Conservation (phyloP, 164 flowering plant species). For the Taxillus chinensis region DNA sequence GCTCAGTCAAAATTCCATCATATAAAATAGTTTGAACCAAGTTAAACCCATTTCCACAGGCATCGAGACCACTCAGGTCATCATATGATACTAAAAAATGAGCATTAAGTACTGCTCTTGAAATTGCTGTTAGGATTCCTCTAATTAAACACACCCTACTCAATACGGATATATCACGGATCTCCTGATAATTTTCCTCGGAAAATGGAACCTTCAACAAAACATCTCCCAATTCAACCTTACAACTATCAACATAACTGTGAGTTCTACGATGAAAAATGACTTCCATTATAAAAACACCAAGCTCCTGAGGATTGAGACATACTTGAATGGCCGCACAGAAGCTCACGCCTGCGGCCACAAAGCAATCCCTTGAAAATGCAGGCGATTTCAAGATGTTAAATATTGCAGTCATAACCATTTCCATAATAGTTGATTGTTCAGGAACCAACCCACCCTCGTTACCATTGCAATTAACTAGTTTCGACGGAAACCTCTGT, state of each 20-base stretch:
- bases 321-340: conserved; percentile 85
- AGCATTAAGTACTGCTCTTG: conserved; percentile 56
- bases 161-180: conserved; percentile 39
- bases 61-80: conserved; percentile 12
- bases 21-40: conserved; percentile 61
- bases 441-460: conserved; percentile 6
- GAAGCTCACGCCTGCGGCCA: conserved; percentile 90
- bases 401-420: conserved; percentile 34
- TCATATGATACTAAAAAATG: conserved; percentile 21
- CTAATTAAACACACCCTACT: conserved; percentile 83
- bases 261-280: conserved; percentile 31
- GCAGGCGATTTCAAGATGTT: conserved; percentile 52
- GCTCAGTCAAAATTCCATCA: conserved; percentile 86
- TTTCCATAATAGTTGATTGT: conserved; percentile 28
- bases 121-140: conserved; percentile 88
- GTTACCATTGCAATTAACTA: conserved; percentile 15
- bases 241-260: conserved; percentile 11
- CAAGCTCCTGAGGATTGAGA: conserved; percentile 53
- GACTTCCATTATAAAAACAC: conserved; percentile 38
- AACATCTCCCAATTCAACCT: conserved; percentile 15
- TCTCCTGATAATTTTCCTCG: conserved; percentile 44
- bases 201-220: conserved; percentile 35
- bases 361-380: conserved; percentile 86
- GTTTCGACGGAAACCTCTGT: conserved; percentile 68
- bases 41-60: conserved; percentile 9